Conservation (phyloP, 352 stramenopile genomes). For the Globisporangium cederbergense region DNA sequence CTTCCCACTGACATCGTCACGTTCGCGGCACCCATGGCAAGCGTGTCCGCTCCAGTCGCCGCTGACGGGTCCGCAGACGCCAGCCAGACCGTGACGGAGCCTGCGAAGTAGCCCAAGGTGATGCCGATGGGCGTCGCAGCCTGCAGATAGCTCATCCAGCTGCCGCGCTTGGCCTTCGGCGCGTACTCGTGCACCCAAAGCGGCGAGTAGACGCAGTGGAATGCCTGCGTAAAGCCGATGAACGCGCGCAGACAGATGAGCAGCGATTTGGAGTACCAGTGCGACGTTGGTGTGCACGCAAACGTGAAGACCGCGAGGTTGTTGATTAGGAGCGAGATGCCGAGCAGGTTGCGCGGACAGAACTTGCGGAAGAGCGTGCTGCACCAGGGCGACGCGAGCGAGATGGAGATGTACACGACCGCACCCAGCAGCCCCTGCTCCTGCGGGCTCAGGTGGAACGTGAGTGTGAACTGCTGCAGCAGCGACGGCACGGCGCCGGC, state of each 20-base stretch:
- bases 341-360: slow-evolving; percentile 59
- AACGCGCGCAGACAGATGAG: slow-evolving; percentile 70
- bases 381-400: slow-evolving; percentile 72
- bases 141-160: slow-evolving; percentile 87
- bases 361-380: slow-evolving; percentile 82
- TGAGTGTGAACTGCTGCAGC: slow-evolving; percentile 78
- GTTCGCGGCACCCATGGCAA: slow-evolving; percentile 12
- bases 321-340: slow-evolving; percentile 69
- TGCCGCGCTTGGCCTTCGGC: slow-evolving; percentile 52
- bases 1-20: slow-evolving; percentile 7
- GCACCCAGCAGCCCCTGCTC: slow-evolving; percentile 80
- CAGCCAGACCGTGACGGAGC: slow-evolving; percentile 71
- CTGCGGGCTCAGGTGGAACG: slow-evolving; percentile 69
- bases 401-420: slow-evolving; percentile 83
- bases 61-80: slow-evolving; percentile 18
- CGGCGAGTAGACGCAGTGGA: slow-evolving; percentile 83
- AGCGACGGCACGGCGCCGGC: slow-evolving; percentile 80
- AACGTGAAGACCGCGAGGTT: slow-evolving; percentile 74
- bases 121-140: slow-evolving; percentile 69
- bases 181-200: slow-evolving; percentile 88
- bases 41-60: slow-evolving; percentile 10
- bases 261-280: slow-evolving; percentile 70
- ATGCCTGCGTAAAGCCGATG: slow-evolving; percentile 77
- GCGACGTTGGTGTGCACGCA: slow-evolving; percentile 53
- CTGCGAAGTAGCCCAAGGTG: slow-evolving; percentile 73